These are phyloP conservation scores for Dactylellina parvicollis DNA, from an alignment of 2,329 filamentous ascomycete species.

Conservation along the genomic window DNA sequence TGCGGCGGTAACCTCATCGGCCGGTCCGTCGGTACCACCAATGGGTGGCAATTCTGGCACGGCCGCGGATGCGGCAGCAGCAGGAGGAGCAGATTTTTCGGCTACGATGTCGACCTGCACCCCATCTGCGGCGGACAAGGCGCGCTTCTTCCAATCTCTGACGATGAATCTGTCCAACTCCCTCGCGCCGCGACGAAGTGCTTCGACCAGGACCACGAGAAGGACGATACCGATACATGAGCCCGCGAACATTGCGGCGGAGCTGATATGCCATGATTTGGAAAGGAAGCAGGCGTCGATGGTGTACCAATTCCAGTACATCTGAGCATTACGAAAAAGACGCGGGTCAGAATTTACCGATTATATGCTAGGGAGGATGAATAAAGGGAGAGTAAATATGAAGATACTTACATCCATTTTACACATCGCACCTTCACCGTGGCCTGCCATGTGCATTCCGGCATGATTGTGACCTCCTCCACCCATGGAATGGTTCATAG, in stretches of 20 bases:
- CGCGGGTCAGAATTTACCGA: no score
- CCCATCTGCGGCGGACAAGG: conserved; percentile 4
- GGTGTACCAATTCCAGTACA: conserved; percentile 83
- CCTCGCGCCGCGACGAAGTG: conserved; percentile 74
- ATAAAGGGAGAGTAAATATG: background rate
- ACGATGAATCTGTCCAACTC: conserved; percentile 77
- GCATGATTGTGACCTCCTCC: conserved; percentile 39
- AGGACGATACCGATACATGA: conserved; percentile 80
- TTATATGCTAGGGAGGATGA: background rate
- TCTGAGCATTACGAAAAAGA: conserved; percentile 68
- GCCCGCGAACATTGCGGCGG: conserved; percentile 77
- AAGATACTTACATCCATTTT: conserved; percentile 60
- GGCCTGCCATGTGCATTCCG: conserved; percentile 40
- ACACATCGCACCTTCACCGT: conserved; percentile 52
- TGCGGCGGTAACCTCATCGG: background rate
- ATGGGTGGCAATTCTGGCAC: background rate
- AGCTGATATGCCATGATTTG: conserved; percentile 74
- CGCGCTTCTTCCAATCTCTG: conserved; percentile 62
- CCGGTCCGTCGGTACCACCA: background rate
- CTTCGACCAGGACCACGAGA: conserved; percentile 77
- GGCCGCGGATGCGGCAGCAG: background rate
- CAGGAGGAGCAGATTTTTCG: background rate
- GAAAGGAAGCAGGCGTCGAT: conserved; percentile 78
- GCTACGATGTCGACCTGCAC: conserved; percentile 5
- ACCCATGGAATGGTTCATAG: conserved; percentile 2